phyloP scores from a whole-genome alignment of 2,329 filamentous ascomycete genomes.

The Trichophyton mentagrophytes region DNA sequence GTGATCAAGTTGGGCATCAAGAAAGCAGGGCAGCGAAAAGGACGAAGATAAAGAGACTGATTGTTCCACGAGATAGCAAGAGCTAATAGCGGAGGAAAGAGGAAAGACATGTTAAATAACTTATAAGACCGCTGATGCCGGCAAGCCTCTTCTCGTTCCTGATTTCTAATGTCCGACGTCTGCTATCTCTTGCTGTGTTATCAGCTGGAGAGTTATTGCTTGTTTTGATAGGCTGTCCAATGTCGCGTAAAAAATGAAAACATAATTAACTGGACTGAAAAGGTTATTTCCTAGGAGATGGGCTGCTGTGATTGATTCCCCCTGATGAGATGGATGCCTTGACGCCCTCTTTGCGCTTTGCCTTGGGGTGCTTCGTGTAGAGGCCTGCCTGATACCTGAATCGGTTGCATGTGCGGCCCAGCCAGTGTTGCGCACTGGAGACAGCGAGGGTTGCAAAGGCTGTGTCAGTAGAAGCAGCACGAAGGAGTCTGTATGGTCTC shows the following conservation, averaged over 20 bases:
- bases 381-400: neutral
- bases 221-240: neutral
- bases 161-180: neutral
- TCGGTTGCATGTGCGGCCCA: neutral
- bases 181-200: neutral
- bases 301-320: neutral
- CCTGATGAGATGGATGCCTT: neutral
- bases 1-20: constrained; percentile 4
- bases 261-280: neutral
- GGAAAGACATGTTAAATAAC: neutral
- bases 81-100: neutral
- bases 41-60: neutral
- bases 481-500: neutral
- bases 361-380: neutral
- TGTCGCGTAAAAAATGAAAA: neutral
- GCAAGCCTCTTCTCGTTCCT: neutral
- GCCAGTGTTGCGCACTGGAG: neutral
- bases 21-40: neutral
- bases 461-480: neutral
- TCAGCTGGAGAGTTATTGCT: neutral
- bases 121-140: neutral
- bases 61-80: neutral
- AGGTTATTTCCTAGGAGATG: neutral
- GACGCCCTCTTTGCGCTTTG: neutral
- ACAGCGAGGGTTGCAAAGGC: neutral